phyloP scores from a whole-genome alignment of 345 rosid genomes.

The Conringia planisiliqua region DNA sequence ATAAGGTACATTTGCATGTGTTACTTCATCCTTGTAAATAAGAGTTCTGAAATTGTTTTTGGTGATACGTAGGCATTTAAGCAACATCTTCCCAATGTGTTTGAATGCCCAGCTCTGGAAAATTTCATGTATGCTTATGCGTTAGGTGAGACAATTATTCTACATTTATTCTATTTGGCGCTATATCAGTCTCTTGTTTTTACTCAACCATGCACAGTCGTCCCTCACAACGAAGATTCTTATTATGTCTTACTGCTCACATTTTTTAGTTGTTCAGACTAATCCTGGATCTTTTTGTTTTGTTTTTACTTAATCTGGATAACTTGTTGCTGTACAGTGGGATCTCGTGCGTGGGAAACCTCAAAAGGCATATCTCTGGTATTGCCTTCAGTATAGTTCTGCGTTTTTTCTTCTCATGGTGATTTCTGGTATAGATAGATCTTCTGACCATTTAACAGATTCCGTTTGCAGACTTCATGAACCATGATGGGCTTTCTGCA shows the following conservation, averaged over 20 bases:
- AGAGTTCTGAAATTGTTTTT: neutral
- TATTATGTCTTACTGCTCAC: neutral
- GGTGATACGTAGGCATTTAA: slow-evolving; percentile 47
- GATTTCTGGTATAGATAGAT: slow-evolving; percentile 24
- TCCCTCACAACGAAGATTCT: neutral
- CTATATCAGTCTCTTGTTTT: neutral
- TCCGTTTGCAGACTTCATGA: slow-evolving; percentile 91
- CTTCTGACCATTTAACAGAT: slow-evolving; percentile 46
- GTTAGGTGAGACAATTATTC: slow-evolving; percentile 47
- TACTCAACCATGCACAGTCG: neutral
- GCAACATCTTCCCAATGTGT: slow-evolving; percentile 30
- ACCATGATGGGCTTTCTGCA: slow-evolving; percentile 70
- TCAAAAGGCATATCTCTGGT: slow-evolving; percentile 71
- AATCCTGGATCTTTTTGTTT: neutral
- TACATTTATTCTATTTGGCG: neutral
- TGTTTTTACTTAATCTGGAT: slow-evolving; percentile 11
- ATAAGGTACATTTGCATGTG: neutral
- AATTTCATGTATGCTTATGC: slow-evolving; percentile 75
- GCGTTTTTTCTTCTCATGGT: neutral
- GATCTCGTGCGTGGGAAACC: slow-evolving; percentile 86
- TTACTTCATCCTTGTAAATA: neutral
- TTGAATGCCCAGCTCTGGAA: slow-evolving; percentile 36
- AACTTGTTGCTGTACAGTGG: slow-evolving; percentile 53
- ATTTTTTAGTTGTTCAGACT: neutral
- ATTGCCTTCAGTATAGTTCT: slow-evolving; percentile 22